Base-by-base conservation (phyloP, 352 stramenopile genomes). In the Pythium brachiatum region DNA sequence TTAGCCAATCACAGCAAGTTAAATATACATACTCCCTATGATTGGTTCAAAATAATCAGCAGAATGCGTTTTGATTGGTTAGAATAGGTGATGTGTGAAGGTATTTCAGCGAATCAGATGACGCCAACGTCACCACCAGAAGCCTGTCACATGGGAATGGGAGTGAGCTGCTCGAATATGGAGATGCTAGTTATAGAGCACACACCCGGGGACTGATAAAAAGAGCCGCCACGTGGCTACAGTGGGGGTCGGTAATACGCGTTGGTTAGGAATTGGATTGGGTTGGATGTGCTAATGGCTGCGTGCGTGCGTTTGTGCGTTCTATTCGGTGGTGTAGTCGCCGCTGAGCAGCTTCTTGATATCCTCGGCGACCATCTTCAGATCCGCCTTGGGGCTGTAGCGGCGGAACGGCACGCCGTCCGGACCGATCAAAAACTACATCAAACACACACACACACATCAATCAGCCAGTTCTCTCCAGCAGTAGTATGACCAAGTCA, bases 301-400 rank as follows among this genome's bases (percentile, higher is more conserved):
- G 16, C 41, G 36, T 48, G 41, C 29, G 29, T 34, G 29, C 29
- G 41, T 48, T n/a, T n/a, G n/a, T n/a, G n/a, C n/a, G n/a, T n/a
- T n/a, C 62, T 63, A 68, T 62, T 64, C 13, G 12, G 38, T 26
- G 21, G 39, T 53, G 31, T 57, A 64, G 55, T 64, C 56, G 62
- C 62, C 62, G 53, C 79, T 76, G 54, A 77, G 76, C 47, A 91
- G 64, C 59, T 85, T 78, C 64, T 81, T 72, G 25, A 89, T 80
- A 68, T 92, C 82, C 41, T 89, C 80, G 54, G 75, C 74, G 60
- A 91, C 66, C 51, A 70, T 73, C 47, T 82, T 81, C 50, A 81
- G 78, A 55, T 91, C 82, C 34, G 85, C 60, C 62, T 89, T 87
- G 53, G 83, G 83, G 61, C 83, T 92, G 79, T 88, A 92, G 69